A percentile compares a stretch with the other conserved stretches of the same genome.
Evolutionary conservation across 305 asterid species (phyloP).

Genomic region (Galium porrigens): DNA sequence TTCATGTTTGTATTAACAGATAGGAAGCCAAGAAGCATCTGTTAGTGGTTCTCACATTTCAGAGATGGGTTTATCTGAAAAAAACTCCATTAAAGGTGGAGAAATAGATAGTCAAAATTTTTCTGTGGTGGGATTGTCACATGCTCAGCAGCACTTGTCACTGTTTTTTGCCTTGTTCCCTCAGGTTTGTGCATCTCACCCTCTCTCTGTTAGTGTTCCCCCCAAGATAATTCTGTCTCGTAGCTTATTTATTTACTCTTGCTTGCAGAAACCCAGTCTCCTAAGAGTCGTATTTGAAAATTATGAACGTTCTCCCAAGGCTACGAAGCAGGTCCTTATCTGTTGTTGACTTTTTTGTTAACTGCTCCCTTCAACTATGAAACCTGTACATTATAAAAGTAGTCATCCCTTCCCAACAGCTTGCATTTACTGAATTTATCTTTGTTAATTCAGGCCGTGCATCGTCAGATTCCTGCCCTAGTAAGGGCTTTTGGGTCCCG

Average conservation of each 20-base stretch:
- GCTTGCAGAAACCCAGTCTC: slow-evolving; percentile 64
- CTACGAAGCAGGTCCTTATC: slow-evolving; percentile 68
- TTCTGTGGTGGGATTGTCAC: slow-evolving; percentile 38
- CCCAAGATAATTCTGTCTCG: background rate
- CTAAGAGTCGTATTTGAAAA: slow-evolving; percentile 65
- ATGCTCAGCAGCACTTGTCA: slow-evolving; percentile 58
- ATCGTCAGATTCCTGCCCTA: slow-evolving; percentile 75
- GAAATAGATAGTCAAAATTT: slow-evolving; percentile 38
- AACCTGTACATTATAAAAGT: background rate
- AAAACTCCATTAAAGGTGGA: slow-evolving; percentile 28
- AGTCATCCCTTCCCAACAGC: background rate
- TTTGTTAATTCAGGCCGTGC: slow-evolving; percentile 54
- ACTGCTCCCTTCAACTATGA: slow-evolving; percentile 11
- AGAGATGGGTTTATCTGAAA: slow-evolving; percentile 46
- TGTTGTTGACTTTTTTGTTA: slow-evolving; percentile 13
- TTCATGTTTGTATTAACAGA: slow-evolving; percentile 25
- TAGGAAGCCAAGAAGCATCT: slow-evolving; percentile 58
- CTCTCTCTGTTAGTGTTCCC: background rate
- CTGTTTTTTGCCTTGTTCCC: slow-evolving; percentile 72
- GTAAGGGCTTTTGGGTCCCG: slow-evolving; percentile 60
- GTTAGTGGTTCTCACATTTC: slow-evolving; percentile 77
- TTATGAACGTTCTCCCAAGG: slow-evolving; percentile 58
- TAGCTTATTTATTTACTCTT: slow-evolving; percentile 14
- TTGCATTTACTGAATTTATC: slow-evolving; percentile 6
- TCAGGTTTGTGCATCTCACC: slow-evolving; percentile 28